These are phyloP conservation scores for Monascus purpureus DNA, from an alignment of 495 filamentous ascomycete species.

Conservation along the genomic window DNA sequence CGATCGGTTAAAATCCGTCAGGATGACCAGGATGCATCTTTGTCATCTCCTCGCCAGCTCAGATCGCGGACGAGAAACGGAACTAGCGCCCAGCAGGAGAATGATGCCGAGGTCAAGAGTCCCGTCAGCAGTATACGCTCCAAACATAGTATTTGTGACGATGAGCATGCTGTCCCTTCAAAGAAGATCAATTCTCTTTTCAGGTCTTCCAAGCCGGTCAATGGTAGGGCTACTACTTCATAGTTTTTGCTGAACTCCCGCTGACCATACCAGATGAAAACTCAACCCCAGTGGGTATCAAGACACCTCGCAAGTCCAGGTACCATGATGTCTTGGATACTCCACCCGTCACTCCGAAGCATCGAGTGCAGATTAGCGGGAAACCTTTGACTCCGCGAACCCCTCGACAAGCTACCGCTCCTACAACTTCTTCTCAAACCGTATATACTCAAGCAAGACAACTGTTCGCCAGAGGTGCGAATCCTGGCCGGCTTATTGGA, in stretches of 20 bases:
- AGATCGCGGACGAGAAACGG: slow-evolving; percentile 17
- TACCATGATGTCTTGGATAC: slow-evolving; percentile 51
- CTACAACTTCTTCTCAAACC: slow-evolving; percentile 39
- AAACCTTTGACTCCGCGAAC: slow-evolving; percentile 53
- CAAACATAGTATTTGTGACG: slow-evolving; percentile 17
- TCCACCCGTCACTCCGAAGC: slow-evolving; percentile 53
- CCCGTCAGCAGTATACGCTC: slow-evolving; percentile 8
- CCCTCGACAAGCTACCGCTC: slow-evolving; percentile 39
- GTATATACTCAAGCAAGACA: slow-evolving; percentile 81
- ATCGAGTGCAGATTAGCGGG: slow-evolving; percentile 47
- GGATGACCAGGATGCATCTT: slow-evolving; percentile 9
- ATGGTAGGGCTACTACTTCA: slow-evolving; percentile 21
- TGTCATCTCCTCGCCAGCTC: slow-evolving; percentile 16
- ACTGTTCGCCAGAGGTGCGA: slow-evolving; percentile 65
- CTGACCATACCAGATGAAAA: slow-evolving; percentile 21
- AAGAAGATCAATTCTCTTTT: slow-evolving; percentile 19
- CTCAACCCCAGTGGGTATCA: slow-evolving; percentile 20
- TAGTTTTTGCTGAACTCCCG: too few relatives aligned
- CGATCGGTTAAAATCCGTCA: slow-evolving; percentile 31
- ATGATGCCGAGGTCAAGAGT: slow-evolving; percentile 13
- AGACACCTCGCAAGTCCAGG: slow-evolving; percentile 50
- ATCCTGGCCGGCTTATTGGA: slow-evolving; percentile 65
- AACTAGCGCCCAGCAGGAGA: slow-evolving; percentile 14
- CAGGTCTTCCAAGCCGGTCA: slow-evolving; percentile 17
- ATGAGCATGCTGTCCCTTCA: slow-evolving; percentile 13